phyloP scores from a whole-genome alignment of 1,284 basidiomycete genomes.

The Ganoderma meredithae region DNA sequence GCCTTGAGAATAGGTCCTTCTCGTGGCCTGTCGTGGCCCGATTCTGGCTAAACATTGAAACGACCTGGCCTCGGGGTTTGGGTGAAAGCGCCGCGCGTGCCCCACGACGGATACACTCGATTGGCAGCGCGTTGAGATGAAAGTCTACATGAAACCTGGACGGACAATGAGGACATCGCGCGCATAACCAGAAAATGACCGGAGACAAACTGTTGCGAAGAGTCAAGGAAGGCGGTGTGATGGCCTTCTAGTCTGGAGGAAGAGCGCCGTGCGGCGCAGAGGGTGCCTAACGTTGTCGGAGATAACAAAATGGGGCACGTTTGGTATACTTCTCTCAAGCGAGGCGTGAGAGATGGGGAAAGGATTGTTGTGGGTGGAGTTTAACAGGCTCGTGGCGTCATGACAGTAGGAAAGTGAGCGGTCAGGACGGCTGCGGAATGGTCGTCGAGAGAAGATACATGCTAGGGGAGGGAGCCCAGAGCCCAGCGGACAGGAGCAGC shows the following conservation, averaged over 20 bases:
- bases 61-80: neutral
- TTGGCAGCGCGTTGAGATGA: neutral
- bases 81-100: neutral
- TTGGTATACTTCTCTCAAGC: conserved; percentile 30
- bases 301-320: conserved; percentile 27
- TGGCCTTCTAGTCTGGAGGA: conserved; percentile 31
- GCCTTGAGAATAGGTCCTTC: conserved; percentile 23
- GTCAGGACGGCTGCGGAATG: conserved; percentile 26
- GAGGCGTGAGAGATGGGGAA: conserved; percentile 23
- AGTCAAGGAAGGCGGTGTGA: conserved; percentile 19
- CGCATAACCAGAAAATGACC: conserved; percentile 27
- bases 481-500: conserved; percentile 18
- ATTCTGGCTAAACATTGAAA: neutral
- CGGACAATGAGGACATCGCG: conserved; percentile 21
- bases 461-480: conserved; percentile 22
- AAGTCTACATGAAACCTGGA: conserved; percentile 7
- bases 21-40: conserved; percentile 21
- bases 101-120: conserved; percentile 6
- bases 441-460: conserved; percentile 28
- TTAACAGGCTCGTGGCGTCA: conserved; percentile 30
- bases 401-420: conserved; percentile 3
- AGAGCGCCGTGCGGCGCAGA: conserved; percentile 19
- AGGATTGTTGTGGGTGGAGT: conserved; percentile 22
- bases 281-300: conserved; percentile 30
- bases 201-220: conserved; percentile 23